Evolutionary conservation across 306 rosid genomes (phyloP), one percentile per base, ranked within the genome.

Genomic region (Styphnolobium japonicum): DNA sequence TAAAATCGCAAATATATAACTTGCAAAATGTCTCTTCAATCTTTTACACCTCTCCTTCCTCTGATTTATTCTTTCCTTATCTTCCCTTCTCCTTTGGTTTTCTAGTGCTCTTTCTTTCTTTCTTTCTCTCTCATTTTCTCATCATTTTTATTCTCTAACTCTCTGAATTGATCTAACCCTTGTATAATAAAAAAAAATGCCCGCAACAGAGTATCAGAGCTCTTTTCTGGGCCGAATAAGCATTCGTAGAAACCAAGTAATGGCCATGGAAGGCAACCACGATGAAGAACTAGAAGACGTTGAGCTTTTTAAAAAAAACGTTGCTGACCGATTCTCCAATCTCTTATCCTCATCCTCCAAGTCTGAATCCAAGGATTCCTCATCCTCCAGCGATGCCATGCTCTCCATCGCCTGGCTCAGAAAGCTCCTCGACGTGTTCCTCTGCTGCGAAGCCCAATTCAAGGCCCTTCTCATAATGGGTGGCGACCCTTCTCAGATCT

Each of bases 391-490:
- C 14, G 91, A 88, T 1, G 55, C 93, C 0, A 37, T 93, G 0
- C 90, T 93, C 2, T 96, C 99, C 18, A 83, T 93, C 42, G 81
- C 84, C 0, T 93, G 97, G 97, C 90, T 91, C 2, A 67, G 99
- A 2, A 89, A 73, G 36, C 94, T 96, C 15, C 90, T 96, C 31
- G 96, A 96, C 70, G 82, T 78, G 39, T 92, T 93, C 56, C 93
- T 96, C 27, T 96, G 99, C 61, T 91, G 97, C 75, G 99, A 96
- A 70, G 93, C 97, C 0, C 93, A 96, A 75, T 96, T 93, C 90
- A 96, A 96, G 57, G 98, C 97, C 10, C 85, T 96, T 0, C 62
- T 96, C 29, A 21, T 96, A 9, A 86, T 88, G 89, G 96, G 89
- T 4, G 94, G 91, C 4, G 98, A 95, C 72, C 93, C 91, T 11